These are phyloP conservation scores for Abrus precatorius DNA, from an alignment of 306 rosid species.

Conservation along the genomic window DNA sequence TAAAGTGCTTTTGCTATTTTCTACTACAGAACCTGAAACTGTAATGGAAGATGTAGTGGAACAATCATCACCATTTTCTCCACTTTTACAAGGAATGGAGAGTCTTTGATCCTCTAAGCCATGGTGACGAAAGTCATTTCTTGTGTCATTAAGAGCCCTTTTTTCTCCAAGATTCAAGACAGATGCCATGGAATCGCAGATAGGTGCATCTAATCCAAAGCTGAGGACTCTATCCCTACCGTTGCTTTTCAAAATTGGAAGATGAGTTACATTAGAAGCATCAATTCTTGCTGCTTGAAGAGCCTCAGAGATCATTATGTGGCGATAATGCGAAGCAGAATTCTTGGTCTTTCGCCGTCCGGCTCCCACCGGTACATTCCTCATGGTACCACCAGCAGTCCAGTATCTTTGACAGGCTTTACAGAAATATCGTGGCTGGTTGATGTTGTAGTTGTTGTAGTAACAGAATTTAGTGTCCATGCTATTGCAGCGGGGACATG, in stretches of 20 bases:
- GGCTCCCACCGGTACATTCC: slow-evolving; percentile 96
- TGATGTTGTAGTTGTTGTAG: slow-evolving; percentile 88
- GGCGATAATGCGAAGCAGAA: slow-evolving; percentile 68
- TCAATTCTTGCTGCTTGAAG: slow-evolving; percentile 77
- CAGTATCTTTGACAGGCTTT: slow-evolving; percentile 96
- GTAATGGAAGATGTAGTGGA: slow-evolving; percentile 66
- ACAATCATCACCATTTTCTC: slow-evolving; percentile 69
- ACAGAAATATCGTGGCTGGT: slow-evolving; percentile 95
- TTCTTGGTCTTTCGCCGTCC: slow-evolving; percentile 93
- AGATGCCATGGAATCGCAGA: slow-evolving; percentile 74
- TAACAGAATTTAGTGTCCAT: slow-evolving; percentile 97
- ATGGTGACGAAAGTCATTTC: slow-evolving; percentile 59
- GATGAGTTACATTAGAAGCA: slow-evolving; percentile 60
- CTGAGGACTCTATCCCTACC: slow-evolving; percentile 81
- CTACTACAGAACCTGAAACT: slow-evolving; percentile 61
- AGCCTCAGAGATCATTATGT: slow-evolving; percentile 77
- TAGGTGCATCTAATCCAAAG: slow-evolving; percentile 69
- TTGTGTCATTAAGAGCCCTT: slow-evolving; percentile 59
- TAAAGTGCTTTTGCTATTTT: slow-evolving; percentile 53
- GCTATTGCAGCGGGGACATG: slow-evolving; percentile 96
- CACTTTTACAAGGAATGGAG: slow-evolving; percentile 51
- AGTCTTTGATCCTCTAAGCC: slow-evolving; percentile 54
- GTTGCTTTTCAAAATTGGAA: slow-evolving; percentile 52
- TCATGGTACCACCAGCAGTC: slow-evolving; percentile 96
- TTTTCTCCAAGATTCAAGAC: slow-evolving; percentile 61